A percentile compares a stretch with the other conserved stretches of the same genome.
phyloP scores from a whole-genome alignment of 768 basidiomycete genomes.

The Termitomyces heimii region DNA sequence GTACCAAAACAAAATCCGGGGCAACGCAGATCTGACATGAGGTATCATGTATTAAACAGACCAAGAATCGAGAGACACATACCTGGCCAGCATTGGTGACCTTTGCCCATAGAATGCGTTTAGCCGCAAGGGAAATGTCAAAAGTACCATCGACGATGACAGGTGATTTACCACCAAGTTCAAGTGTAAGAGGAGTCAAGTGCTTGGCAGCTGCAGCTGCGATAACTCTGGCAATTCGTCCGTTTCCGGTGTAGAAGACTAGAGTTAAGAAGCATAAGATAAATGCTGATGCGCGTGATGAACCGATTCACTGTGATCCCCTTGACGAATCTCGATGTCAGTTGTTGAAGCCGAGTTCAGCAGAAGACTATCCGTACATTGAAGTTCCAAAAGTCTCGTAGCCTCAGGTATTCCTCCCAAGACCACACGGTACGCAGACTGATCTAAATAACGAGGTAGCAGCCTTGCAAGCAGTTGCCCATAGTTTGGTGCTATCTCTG shows the following conservation, averaged over 20 bases:
- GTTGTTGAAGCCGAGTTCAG: background rate
- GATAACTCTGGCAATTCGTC: conserved; percentile 42
- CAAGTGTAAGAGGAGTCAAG: conserved; percentile 50
- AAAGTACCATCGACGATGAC: conserved; percentile 33
- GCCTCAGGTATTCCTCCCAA: conserved; percentile 56
- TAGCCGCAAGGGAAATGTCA: conserved; percentile 41
- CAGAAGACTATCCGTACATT: conserved; percentile 26
- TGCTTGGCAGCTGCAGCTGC: conserved; percentile 47
- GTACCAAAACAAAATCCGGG: conserved; percentile 40
- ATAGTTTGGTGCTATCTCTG: conserved; percentile 50
- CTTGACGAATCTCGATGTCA: conserved; percentile 2
- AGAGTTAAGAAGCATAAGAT: background rate
- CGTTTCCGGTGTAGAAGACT: conserved; percentile 45
- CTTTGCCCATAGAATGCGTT: conserved; percentile 65
- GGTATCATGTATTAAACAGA: conserved; percentile 19
- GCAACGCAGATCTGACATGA: conserved; percentile 56
- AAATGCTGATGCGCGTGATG: background rate
- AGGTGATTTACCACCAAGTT: conserved; percentile 50
- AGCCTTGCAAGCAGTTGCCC: conserved; percentile 47
- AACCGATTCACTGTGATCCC: conserved; percentile 22
- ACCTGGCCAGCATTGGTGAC: conserved; percentile 61
- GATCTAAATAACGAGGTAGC: conserved; percentile 45
- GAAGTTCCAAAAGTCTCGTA: conserved; percentile 42
- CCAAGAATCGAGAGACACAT: background rate
- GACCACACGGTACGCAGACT: conserved; percentile 44